Base-by-base conservation (phyloP, 768 basidiomycete species). In the Tylopilus rubrobrunneus region DNA sequence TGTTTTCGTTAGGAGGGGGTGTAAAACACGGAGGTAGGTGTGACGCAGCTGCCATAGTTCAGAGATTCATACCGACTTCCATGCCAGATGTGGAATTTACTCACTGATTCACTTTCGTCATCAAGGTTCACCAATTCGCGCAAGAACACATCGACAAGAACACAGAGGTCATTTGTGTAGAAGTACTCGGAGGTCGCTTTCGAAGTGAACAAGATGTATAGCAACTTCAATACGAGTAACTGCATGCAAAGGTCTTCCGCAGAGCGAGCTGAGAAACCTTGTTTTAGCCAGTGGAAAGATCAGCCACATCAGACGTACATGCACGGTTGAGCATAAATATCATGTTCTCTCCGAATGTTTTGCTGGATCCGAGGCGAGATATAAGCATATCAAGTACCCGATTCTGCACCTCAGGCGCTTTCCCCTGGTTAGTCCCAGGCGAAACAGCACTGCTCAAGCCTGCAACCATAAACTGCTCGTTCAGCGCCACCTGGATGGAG, bases 271-370 rank as follows among this genome's bases (percentile, higher is more conserved):
- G 33, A n/a, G 15, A n/a, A 49, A 39, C 15, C 43, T 29, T 31
- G 10, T 5, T 41, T 63, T 49, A 61, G 55, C n/a, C 4, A 25
- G 43, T 45, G 52, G 10, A 53, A 34, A 43, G 31, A 48, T 9
- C n/a, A 17, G 6, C 7, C 17, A 51, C n/a, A 36, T 17, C 34
- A 36, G 12, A 78, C 89, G 62, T 65, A 95, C 94, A 81, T 43
- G 95, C 89, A 55, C 97, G 85, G 64, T 99, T 98, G 43, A 99
- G 76, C 89, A 99, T 99, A 71, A 98, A 99, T 52, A 99, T 98
- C 79, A 99, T 83, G 67, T 98, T 99, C 73, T 94, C 95, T 4
- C 95, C 94, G 64, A 99, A 97, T 1, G 97, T 97, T 75, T 90
- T 91, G 71, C 85, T 90, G n/a, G 83, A 83, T 4, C 88, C 86